Percentiles rank a stretch among this genome's conserved stretches.
These are phyloP conservation scores for Leptomonas seymouri DNA, from an alignment of 208 protist genomes.

Conservation along the genomic window DNA sequence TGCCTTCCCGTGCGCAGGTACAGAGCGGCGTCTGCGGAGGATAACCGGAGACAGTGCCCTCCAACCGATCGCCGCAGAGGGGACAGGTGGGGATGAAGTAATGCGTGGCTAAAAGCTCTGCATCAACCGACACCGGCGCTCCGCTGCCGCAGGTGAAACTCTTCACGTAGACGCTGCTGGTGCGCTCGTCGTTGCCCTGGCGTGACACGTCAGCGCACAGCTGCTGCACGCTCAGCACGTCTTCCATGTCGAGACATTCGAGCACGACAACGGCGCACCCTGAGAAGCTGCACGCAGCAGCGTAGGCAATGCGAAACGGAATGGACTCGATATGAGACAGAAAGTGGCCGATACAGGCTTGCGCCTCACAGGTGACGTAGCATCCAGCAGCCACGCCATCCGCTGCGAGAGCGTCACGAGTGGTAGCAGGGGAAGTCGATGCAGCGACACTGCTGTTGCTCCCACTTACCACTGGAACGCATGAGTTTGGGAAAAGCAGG, in stretches of 20 bases:
- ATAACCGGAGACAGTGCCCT: constrained; percentile 69
- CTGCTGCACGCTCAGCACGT: constrained; percentile 50
- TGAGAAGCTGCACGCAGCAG: constrained; percentile 58
- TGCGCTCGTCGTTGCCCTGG: constrained; percentile 38
- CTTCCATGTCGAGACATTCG: constrained; percentile 46
- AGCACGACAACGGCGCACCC: constrained; percentile 54
- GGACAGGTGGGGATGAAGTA: constrained; percentile 85
- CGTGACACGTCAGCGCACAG: constrained; percentile 36
- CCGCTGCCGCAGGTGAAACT: constrained; percentile 35
- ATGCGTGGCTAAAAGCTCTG: constrained; percentile 32
- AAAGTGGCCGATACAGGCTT: constrained; percentile 41
- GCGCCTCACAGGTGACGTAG: constrained; percentile 29
- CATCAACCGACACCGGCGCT: constrained; percentile 6
- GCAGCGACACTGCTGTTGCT: constrained; percentile 2
- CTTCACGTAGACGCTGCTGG: constrained; percentile 45
- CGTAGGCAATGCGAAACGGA: constrained; percentile 34
- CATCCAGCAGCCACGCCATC: not conserved
- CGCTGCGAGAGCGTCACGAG: not conserved
- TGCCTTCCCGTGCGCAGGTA: constrained; percentile 30
- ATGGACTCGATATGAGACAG: constrained; percentile 26
- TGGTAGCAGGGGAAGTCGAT: not conserved
- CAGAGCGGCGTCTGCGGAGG: constrained; percentile 45
- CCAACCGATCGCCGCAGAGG: constrained; percentile 77
- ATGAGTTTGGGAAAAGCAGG: constrained; percentile 61
- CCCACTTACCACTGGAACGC: not conserved